Percentiles rank a stretch among this genome's conserved stretches.
Conservation (phyloP, 2,329 filamentous ascomycete genomes). For the Phyllosticta paracitricarpa region DNA sequence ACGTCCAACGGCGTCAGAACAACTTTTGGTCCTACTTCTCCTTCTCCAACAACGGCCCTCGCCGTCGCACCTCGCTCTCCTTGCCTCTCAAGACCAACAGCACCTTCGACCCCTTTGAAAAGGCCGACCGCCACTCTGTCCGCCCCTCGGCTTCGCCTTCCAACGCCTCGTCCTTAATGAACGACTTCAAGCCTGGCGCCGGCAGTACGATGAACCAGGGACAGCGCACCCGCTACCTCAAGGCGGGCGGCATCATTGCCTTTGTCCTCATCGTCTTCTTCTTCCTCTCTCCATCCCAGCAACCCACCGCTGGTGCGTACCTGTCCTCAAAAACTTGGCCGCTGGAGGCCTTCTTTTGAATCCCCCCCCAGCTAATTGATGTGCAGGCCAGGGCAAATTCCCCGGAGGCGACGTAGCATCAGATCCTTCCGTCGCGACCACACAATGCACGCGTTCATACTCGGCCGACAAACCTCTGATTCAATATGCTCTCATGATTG, state of each 20-base stretch:
- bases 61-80: constrained; percentile 43
- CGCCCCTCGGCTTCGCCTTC: constrained; percentile 19
- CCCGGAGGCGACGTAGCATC: constrained; percentile 33
- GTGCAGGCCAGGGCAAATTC: constrained; percentile 11
- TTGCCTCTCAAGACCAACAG: constrained; percentile 32
- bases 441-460: constrained; percentile 71
- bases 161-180: constrained; percentile 29
- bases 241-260: constrained; percentile 50
- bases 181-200: constrained; percentile 34
- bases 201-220: constrained; percentile 46
- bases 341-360: not conserved
- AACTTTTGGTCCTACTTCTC: constrained; percentile 44
- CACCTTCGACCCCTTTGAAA: constrained; percentile 36
- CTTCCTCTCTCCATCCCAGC: constrained; percentile 39
- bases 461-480: constrained; percentile 86
- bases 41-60: constrained; percentile 34
- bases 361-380: not conserved
- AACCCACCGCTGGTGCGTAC: not conserved
- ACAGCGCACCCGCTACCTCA: constrained; percentile 50
- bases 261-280: constrained; percentile 49
- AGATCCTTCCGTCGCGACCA: constrained; percentile 54
- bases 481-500: constrained; percentile 98
- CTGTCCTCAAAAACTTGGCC: not conserved
- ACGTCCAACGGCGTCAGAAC: constrained; percentile 38
- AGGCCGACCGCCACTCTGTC: constrained; percentile 33